Evolutionary conservation across 805 yeast genomes (phyloP).

Genomic region (Candida quercuum): DNA sequence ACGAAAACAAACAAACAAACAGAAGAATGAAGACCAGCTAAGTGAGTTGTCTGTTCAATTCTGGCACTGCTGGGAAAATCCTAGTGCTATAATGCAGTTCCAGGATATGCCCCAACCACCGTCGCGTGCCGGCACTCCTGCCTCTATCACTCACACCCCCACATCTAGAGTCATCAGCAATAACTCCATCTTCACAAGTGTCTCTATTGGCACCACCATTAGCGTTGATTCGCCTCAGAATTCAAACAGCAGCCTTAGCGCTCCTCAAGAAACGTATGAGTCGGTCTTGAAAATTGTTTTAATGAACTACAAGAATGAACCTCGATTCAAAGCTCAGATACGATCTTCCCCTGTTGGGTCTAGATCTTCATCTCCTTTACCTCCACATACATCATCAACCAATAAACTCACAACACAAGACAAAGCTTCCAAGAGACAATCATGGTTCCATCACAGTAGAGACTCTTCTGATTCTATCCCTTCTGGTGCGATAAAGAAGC

Average conservation of each 20-base stretch:
- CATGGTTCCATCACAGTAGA: conserved; percentile 27
- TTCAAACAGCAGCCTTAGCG: not conserved
- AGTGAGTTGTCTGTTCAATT: no score
- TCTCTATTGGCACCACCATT: conserved; percentile 11
- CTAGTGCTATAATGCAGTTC: no score
- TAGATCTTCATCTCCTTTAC: conserved; percentile 10
- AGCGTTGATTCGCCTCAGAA: conserved; percentile 4
- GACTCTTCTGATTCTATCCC: conserved; percentile 29
- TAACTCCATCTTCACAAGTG: conserved; percentile 7
- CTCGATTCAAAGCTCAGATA: conserved; percentile 56
- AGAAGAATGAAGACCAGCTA: not conserved
- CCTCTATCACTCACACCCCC: not conserved
- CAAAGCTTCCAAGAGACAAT: conserved; percentile 22
- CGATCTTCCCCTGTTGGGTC: no score
- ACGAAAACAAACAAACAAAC: not conserved
- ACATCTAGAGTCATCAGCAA: conserved; percentile 4
- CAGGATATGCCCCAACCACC: not conserved
- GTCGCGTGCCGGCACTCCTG: not conserved
- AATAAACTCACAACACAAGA: conserved; percentile 20
- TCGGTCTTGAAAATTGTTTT: conserved; percentile 50
- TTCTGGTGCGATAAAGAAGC: conserved; percentile 25
- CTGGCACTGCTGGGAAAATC: no score
- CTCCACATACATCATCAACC: conserved; percentile 12
- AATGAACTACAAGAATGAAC: conserved; percentile 58
- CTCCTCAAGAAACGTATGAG: conserved; percentile 35